A percentile compares a stretch with the other conserved stretches of the same genome.
phyloP scores from a whole-genome alignment of 345 rosid species.

The Combretum micranthum region DNA sequence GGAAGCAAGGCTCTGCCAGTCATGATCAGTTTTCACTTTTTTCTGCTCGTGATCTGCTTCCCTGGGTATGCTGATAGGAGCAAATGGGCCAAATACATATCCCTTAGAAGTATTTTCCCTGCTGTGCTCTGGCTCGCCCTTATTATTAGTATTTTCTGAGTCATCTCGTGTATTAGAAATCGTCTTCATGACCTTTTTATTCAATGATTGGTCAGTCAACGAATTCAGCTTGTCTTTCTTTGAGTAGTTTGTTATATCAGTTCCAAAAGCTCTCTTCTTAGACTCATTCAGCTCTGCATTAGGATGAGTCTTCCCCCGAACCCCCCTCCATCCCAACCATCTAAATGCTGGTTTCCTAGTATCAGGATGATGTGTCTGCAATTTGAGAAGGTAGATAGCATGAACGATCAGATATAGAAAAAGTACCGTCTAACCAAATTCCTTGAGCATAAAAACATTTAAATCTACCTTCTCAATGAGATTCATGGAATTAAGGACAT shows the following conservation, averaged over 20 bases:
- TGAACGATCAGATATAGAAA: no score
- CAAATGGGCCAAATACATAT: constrained; percentile 43
- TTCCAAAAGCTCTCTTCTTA: constrained; percentile 50
- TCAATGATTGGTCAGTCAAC: constrained; percentile 16
- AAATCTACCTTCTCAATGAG: constrained; percentile 56
- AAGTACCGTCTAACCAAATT: no score
- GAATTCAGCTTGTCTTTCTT: constrained; percentile 33
- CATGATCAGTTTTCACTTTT: constrained; percentile 18
- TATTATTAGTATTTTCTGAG: constrained; percentile 8
- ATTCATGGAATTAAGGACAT: constrained; percentile 56
- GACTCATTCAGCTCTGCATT: constrained; percentile 22
- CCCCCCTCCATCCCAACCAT: constrained; percentile 55
- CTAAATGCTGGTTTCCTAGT: constrained; percentile 58
- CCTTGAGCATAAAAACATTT: no score
- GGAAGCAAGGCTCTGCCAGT: constrained; percentile 41
- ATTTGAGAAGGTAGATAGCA: constrained; percentile 3
- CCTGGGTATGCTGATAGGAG: constrained; percentile 16
- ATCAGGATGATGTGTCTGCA: constrained; percentile 54
- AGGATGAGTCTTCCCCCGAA: constrained; percentile 12
- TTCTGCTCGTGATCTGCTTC: constrained; percentile 18
- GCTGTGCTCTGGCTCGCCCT: constrained; percentile 12
- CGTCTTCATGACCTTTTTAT: constrained; percentile 19
- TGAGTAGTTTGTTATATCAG: constrained; percentile 39
- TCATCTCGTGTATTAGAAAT: constrained; percentile 2
- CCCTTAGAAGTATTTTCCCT: constrained; percentile 22